These are phyloP conservation scores for Nissolia schottii DNA, from an alignment of 306 rosid genomes.

Conservation along the genomic window DNA sequence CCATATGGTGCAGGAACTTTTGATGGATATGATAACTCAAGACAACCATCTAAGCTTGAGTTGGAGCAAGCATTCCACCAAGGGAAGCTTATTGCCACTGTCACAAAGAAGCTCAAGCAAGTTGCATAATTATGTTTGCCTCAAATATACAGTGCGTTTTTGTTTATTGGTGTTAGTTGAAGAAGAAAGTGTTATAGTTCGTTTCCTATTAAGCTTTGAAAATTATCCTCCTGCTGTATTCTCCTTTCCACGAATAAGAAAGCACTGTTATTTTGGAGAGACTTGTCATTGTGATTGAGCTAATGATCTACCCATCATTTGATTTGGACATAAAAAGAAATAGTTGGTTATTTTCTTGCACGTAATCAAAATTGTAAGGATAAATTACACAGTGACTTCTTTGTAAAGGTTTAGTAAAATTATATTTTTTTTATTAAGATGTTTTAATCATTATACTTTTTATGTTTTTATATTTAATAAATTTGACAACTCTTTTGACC, in stretches of 20 bases:
- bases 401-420: no score
- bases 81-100: conserved; percentile 62
- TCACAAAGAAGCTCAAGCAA: conserved; percentile 79
- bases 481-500: no score
- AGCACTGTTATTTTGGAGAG: no score
- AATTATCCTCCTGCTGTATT: neutral
- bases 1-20: no score
- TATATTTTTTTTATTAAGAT: no score
- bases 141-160: neutral
- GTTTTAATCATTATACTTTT: no score
- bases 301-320: neutral
- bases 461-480: no score
- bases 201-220: neutral
- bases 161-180: conserved; percentile 23
- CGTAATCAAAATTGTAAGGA: neutral
- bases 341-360: neutral
- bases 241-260: neutral
- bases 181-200: conserved; percentile 11
- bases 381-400: no score
- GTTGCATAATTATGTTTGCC: conserved; percentile 34
- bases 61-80: conserved; percentile 84
- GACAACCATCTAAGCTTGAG: no score
- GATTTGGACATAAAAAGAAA: neutral
- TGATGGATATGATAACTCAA: no score
- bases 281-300: no score